Evolutionary conservation across 768 basidiomycete genomes (phyloP), one percentile per base, ranked within the genome.

Genomic region (Mycena vulgaris): DNA sequence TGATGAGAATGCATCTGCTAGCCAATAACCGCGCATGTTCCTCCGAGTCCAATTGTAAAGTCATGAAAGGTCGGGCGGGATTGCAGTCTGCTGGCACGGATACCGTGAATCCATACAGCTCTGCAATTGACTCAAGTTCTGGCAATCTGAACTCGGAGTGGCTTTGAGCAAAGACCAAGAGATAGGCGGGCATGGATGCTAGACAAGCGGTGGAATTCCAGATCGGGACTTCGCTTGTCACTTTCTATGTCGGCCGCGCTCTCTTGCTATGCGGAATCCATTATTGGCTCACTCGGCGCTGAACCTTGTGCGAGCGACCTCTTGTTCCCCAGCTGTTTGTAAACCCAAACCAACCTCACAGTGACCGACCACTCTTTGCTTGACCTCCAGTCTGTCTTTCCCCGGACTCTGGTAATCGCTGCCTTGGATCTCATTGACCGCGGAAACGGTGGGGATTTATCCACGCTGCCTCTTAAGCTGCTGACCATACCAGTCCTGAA

Each of bases 111-210:
- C 86, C 89, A 81, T 92, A 78, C 0, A 95, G 85, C 74, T 96
- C 89, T 3, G 94, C 88, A 42, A 96, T 79, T 5, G 95, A 96
- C 33, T 82, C 79, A 0, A 98, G 87, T 78, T 96, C 95, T 37
- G 96, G 95, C 16, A 97, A 79, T 28, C 96, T 86, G 77, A 97
- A 97, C 39, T 94, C 92, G 39, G 88, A 84, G 78, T 97, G 95
- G 7, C 86, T 87, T 79, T 94, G 94, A 2, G 95, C 94, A 80
- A 96, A 94, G 49, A 92, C 86, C 60, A 97, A 81, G 63, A 96
- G 86, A 78, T 83, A 87, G 9, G 72, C 72, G 30, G 78, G 76
- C 82, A 84, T 83, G 17, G 27, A 10, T 25, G 19, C n/a, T 5
- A 23, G 52, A 27, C 17, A 51, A 35, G 9, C 14, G 25, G 25